A percentile compares a stretch with the other conserved stretches of the same genome.
Evolutionary conservation across 768 basidiomycete species (phyloP).

Genomic region (Sporobolomyces pararoseus): DNA sequence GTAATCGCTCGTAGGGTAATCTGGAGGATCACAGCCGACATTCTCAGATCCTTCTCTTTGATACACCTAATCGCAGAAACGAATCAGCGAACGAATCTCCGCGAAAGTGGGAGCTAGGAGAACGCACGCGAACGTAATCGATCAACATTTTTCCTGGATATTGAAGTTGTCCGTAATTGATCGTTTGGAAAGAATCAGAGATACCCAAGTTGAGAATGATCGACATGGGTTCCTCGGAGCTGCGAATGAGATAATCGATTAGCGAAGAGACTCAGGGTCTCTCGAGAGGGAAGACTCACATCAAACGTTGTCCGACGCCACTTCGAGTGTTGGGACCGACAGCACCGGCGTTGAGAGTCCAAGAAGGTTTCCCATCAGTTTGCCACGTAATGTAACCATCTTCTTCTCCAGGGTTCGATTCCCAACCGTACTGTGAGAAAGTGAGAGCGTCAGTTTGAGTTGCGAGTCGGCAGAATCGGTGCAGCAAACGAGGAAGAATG

Average conservation of each 20-base stretch:
- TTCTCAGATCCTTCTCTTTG: slow-evolving; percentile 60
- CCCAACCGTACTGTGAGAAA: slow-evolving; percentile 61
- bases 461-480: no score
- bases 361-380: slow-evolving; percentile 61
- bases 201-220: slow-evolving; percentile 65
- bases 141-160: slow-evolving; percentile 57
- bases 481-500: neutral
- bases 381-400: slow-evolving; percentile 78
- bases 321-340: slow-evolving; percentile 63
- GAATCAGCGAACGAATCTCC: neutral
- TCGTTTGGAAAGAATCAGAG: slow-evolving; percentile 43
- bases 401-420: slow-evolving; percentile 58
- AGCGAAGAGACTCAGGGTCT: neutral
- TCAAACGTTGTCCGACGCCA: slow-evolving; percentile 63
- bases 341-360: slow-evolving; percentile 65
- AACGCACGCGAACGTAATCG: slow-evolving; percentile 74
- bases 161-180: slow-evolving; percentile 61
- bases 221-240: slow-evolving; percentile 53
- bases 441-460: neutral
- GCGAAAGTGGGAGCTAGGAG: no score
- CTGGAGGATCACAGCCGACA: slow-evolving; percentile 73
- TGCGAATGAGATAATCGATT: neutral
- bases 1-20: slow-evolving; percentile 74
- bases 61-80: slow-evolving; percentile 9
- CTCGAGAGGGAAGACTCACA: slow-evolving; percentile 58